phyloP scores from a whole-genome alignment of 2,329 filamentous ascomycete species.

The Penicillium sp. region DNA sequence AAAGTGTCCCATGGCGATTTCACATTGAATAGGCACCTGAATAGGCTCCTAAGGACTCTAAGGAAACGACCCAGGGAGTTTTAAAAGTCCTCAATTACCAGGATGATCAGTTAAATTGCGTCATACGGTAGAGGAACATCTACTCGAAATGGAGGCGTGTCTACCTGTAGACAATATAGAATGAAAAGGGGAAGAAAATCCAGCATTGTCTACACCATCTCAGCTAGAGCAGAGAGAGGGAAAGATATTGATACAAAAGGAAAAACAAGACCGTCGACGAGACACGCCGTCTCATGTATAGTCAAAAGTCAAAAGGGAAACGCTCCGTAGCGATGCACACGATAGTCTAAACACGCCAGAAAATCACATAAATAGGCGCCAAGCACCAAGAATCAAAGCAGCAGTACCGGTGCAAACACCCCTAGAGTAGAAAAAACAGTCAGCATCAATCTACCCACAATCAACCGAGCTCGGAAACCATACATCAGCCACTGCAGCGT shows the following conservation, averaged over 20 bases:
- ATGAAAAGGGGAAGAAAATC: not conserved
- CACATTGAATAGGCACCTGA: no score
- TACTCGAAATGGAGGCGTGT: no score
- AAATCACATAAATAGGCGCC: slow-evolving; percentile 63
- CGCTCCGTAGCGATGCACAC: slow-evolving; percentile 25
- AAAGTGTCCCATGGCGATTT: no score
- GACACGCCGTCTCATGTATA: slow-evolving; percentile 9
- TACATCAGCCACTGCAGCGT: slow-evolving; percentile 98
- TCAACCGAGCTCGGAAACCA: slow-evolving; percentile 43
- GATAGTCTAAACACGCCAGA: not conserved
- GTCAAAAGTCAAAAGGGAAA: slow-evolving; percentile 4
- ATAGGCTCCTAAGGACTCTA: no score
- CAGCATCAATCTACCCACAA: slow-evolving; percentile 20
- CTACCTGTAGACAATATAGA: not conserved
- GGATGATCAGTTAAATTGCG: no score
- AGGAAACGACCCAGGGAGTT: no score
- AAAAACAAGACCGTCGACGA: slow-evolving; percentile 5
- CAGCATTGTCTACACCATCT: not conserved
- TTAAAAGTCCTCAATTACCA: no score
- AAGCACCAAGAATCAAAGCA: slow-evolving; percentile 67
- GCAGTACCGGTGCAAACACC: slow-evolving; percentile 68
- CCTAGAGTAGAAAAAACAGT: slow-evolving; percentile 40
- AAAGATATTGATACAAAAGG: slow-evolving; percentile 17
- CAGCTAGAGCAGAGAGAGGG: slow-evolving; percentile 7
- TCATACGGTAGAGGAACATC: no score